phyloP scores from a whole-genome alignment of 2,329 filamentous ascomycete species.

The Ilyonectria destructans region DNA sequence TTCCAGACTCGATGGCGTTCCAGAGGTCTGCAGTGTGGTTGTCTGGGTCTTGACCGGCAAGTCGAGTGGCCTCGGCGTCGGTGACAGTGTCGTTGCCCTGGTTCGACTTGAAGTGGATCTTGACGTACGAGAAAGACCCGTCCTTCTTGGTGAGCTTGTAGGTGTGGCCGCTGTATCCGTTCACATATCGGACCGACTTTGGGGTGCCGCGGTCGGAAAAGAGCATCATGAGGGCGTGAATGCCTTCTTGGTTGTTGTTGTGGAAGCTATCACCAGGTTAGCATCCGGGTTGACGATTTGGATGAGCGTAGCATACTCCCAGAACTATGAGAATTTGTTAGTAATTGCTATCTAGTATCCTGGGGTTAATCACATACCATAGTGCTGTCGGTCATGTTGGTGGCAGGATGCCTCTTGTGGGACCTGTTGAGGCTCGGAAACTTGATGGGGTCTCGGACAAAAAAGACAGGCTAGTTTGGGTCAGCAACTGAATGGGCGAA shows the following conservation, averaged over 20 bases:
- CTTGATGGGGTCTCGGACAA: slow-evolving; percentile 82
- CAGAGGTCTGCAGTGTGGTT: slow-evolving; percentile 57
- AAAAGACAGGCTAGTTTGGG: slow-evolving; percentile 74
- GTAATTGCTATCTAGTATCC: neutral
- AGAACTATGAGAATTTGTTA: slow-evolving; percentile 51
- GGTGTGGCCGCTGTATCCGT: slow-evolving; percentile 66
- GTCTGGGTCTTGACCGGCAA: slow-evolving; percentile 67
- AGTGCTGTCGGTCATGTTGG: slow-evolving; percentile 79
- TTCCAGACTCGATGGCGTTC: slow-evolving; percentile 70
- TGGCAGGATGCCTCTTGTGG: slow-evolving; percentile 83
- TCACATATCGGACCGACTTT: slow-evolving; percentile 61
- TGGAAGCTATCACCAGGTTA: slow-evolving; percentile 51
- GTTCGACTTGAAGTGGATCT: slow-evolving; percentile 66
- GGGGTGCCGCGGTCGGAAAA: slow-evolving; percentile 68
- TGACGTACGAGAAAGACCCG: slow-evolving; percentile 65
- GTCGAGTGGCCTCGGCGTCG: slow-evolving; percentile 53
- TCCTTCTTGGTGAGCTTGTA: slow-evolving; percentile 62
- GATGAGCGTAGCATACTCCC: slow-evolving; percentile 45
- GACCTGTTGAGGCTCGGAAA: slow-evolving; percentile 85
- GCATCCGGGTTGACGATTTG: neutral
- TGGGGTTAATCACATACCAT: slow-evolving; percentile 54
- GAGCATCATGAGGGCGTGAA: slow-evolving; percentile 67
- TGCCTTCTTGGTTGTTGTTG: slow-evolving; percentile 67
- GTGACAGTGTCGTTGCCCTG: slow-evolving; percentile 63
- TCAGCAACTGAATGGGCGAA: neutral